Conservation (phyloP, 2,329 filamentous ascomycete genomes). For the Tolypocladium paradoxum region DNA sequence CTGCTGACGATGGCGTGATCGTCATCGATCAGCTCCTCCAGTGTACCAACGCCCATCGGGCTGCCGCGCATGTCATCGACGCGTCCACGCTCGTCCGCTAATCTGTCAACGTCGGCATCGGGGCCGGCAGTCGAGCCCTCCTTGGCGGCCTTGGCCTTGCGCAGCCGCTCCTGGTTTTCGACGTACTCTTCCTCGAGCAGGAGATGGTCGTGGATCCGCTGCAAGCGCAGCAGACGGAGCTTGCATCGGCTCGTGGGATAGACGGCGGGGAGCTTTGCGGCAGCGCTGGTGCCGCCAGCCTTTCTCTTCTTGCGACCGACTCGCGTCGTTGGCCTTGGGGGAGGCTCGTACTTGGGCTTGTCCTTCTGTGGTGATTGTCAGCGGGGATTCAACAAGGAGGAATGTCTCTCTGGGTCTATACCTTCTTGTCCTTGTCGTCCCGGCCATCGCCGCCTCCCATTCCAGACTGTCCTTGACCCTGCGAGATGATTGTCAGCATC, state of each 20-base stretch:
- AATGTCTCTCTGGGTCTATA: slow-evolving; percentile 21
- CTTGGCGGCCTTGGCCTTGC: slow-evolving; percentile 79
- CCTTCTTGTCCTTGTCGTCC: slow-evolving; percentile 92
- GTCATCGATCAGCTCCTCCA: slow-evolving; percentile 98
- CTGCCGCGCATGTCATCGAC: slow-evolving; percentile 98
- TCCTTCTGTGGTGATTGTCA: slow-evolving; percentile 61
- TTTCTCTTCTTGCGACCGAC: slow-evolving; percentile 99
- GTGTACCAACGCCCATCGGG: slow-evolving; percentile 94
- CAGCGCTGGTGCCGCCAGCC: slow-evolving; percentile 82
- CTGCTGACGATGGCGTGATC: slow-evolving; percentile 98
- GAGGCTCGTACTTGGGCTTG: slow-evolving; percentile 99
- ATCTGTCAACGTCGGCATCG: slow-evolving; percentile 66
- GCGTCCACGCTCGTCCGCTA: slow-evolving; percentile 86
- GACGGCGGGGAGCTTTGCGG: slow-evolving; percentile 87
- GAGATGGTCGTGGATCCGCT: slow-evolving; percentile 94
- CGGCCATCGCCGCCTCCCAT: slow-evolving; percentile 72
- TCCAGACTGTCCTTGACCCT: slow-evolving; percentile 82
- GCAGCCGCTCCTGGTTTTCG: slow-evolving; percentile 92
- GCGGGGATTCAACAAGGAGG: neutral
- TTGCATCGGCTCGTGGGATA: slow-evolving; percentile 97
- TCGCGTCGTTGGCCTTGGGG: slow-evolving; percentile 90
- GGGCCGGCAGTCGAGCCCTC: slow-evolving; percentile 57
- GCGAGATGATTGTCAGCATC: slow-evolving; percentile 5
- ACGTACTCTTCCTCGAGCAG: slow-evolving; percentile 97
- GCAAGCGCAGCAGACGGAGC: slow-evolving; percentile 92